Evolutionary conservation across 1,284 basidiomycete genomes (phyloP).

Genomic region (Ustilago bromivora): DNA sequence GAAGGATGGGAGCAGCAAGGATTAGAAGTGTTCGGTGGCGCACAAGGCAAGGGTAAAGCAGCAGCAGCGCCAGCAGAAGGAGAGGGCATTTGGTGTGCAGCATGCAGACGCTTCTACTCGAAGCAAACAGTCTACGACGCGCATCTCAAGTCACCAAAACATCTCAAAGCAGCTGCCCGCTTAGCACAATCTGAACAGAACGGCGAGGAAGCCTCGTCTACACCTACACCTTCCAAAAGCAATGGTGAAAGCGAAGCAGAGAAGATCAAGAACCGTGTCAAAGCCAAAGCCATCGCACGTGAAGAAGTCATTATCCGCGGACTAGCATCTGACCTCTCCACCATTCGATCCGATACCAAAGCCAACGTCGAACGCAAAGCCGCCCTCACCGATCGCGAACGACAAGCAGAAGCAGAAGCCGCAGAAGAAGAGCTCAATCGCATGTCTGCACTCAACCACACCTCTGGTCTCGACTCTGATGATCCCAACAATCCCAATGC

Average conservation of each 20-base stretch:
- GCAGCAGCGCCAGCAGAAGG: slow-evolving; percentile 11
- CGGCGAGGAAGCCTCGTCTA: background rate
- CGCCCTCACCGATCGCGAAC: slow-evolving; percentile 93
- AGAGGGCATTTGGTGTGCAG: slow-evolving; percentile 91
- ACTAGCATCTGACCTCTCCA: slow-evolving; percentile 32
- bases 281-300: slow-evolving; percentile 55
- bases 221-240: background rate
- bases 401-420: slow-evolving; percentile 89
- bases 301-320: slow-evolving; percentile 56
- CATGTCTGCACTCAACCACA: slow-evolving; percentile 34
- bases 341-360: slow-evolving; percentile 75
- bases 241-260: slow-evolving; percentile 23
- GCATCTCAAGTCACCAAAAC: slow-evolving; percentile 93
- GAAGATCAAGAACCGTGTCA: slow-evolving; percentile 34
- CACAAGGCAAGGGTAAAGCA: slow-evolving; percentile 56
- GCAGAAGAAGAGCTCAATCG: slow-evolving; percentile 55
- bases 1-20: slow-evolving; percentile 79
- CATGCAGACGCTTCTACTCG: slow-evolving; percentile 91
- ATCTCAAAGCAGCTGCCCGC: slow-evolving; percentile 86
- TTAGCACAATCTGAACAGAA: slow-evolving; percentile 72
- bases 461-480: slow-evolving; percentile 32
- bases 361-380: slow-evolving; percentile 95
- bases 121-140: slow-evolving; percentile 99
- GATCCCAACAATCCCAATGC: slow-evolving; percentile 17
- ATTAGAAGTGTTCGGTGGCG: slow-evolving; percentile 56